These are phyloP conservation scores for Aspergillus bridgeri DNA, from an alignment of 495 filamentous ascomycete genomes.

Conservation along the genomic window DNA sequence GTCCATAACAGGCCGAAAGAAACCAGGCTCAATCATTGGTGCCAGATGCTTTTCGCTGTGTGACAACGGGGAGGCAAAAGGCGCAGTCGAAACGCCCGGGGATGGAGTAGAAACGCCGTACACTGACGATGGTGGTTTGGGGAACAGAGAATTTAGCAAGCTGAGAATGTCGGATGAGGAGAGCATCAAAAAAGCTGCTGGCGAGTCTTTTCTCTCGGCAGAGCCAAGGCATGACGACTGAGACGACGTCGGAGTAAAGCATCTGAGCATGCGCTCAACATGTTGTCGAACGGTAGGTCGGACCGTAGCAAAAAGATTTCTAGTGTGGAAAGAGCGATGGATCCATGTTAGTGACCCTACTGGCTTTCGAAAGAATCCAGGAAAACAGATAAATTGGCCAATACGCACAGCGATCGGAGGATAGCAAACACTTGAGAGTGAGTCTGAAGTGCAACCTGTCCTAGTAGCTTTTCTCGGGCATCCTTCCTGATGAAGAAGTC, in stretches of 20 bases:
- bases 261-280: conserved; percentile 70
- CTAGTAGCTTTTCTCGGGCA: conserved; percentile 83
- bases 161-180: conserved; percentile 39
- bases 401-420: conserved; percentile 46
- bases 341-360: neutral
- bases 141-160: conserved; percentile 43
- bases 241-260: conserved; percentile 42
- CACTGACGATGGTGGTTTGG: conserved; percentile 22
- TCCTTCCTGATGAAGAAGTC: conserved; percentile 90
- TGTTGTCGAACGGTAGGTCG: conserved; percentile 62
- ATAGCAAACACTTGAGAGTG: conserved; percentile 64
- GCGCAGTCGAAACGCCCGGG: conserved; percentile 12
- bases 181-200: conserved; percentile 38
- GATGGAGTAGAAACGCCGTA: conserved; percentile 26
- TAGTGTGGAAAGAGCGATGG: conserved; percentile 18
- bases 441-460: conserved; percentile 72
- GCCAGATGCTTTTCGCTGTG: conserved; percentile 8
- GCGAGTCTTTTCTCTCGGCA: conserved; percentile 16
- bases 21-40: conserved; percentile 28
- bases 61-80: conserved; percentile 9
- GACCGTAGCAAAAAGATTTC: conserved; percentile 39
- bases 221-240: neutral
- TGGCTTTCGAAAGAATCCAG: neutral
- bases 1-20: conserved; percentile 25
- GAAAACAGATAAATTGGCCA: neutral